Evolutionary conservation across 2,329 filamentous ascomycete genomes (phyloP).

Genomic region (Aspergillus sp.): DNA sequence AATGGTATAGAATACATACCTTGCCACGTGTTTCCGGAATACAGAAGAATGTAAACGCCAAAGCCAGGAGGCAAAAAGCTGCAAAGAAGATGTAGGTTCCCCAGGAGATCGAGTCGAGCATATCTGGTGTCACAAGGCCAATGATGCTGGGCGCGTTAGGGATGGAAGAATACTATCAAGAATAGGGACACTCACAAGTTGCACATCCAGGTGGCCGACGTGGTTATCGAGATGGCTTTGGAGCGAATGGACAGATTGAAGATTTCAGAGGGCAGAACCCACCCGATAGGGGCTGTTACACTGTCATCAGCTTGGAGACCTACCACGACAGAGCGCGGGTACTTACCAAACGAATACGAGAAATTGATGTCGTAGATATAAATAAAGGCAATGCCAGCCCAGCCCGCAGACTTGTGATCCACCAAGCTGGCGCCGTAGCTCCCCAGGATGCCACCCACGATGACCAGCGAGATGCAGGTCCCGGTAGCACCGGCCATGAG

Average conservation of each 20-base stretch:
- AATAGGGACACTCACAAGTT: slow-evolving; percentile 30
- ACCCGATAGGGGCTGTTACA: slow-evolving; percentile 34
- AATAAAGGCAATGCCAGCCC: slow-evolving; percentile 39
- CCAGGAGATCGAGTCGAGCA: slow-evolving; percentile 38
- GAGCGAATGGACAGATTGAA: slow-evolving; percentile 40
- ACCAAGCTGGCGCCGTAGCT: slow-evolving; percentile 30
- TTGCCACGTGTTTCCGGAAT: slow-evolving; percentile 39
- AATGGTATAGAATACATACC: slow-evolving; percentile 17
- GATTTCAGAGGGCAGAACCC: slow-evolving; percentile 42
- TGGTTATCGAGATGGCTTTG: slow-evolving; percentile 40
- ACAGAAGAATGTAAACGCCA: slow-evolving; percentile 35
- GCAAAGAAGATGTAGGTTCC: slow-evolving; percentile 44
- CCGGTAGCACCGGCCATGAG: slow-evolving; percentile 37
- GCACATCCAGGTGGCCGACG: slow-evolving; percentile 41
- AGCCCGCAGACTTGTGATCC: slow-evolving; percentile 32
- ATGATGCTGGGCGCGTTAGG: slow-evolving; percentile 27
- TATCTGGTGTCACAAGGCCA: slow-evolving; percentile 37
- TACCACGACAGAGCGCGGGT: no score
- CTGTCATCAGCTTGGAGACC: not conserved
- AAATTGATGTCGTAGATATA: slow-evolving; percentile 41
- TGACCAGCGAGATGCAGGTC: slow-evolving; percentile 35
- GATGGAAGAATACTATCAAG: not conserved
- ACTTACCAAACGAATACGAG: slow-evolving; percentile 38
- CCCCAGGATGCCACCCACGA: slow-evolving; percentile 25
- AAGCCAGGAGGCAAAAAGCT: slow-evolving; percentile 36